Evolutionary conservation across 1,139 yeast genomes (phyloP).

Genomic region (Hansenula sp.): DNA sequence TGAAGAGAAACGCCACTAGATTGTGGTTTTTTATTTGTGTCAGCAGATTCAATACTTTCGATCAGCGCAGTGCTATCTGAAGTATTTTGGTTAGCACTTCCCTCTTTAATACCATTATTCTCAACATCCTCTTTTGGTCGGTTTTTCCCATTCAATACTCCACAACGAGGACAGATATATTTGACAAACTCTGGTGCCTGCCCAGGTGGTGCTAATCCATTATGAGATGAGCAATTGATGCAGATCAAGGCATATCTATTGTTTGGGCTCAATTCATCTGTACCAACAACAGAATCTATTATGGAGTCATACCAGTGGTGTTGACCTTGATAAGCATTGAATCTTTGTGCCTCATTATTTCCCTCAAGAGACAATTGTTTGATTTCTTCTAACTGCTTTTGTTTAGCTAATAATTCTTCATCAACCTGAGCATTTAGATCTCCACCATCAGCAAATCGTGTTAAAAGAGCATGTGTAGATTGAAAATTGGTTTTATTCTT

Average conservation of each 20-base stretch:
- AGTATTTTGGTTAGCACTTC: not conserved
- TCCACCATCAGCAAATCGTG: slow-evolving; percentile 52
- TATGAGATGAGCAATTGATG: slow-evolving; percentile 58
- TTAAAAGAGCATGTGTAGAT: slow-evolving; percentile 68
- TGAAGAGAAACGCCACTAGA: no score
- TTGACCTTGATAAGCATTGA: not conserved
- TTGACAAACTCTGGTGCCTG: slow-evolving; percentile 48
- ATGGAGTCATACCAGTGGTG: slow-evolving; percentile 21
- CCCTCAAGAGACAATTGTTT: slow-evolving; percentile 25
- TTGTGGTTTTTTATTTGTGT: no score
- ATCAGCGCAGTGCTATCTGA: not conserved
- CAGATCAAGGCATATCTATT: slow-evolving; percentile 75
- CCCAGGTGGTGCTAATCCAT: slow-evolving; percentile 82
- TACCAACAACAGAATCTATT: slow-evolving; percentile 59
- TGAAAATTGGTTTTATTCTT: slow-evolving; percentile 77
- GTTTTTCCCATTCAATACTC: slow-evolving; percentile 38
- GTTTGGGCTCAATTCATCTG: slow-evolving; percentile 62
- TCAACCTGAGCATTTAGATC: slow-evolving; percentile 31
- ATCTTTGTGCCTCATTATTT: slow-evolving; percentile 4
- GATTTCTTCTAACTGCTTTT: slow-evolving; percentile 36
- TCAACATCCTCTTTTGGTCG: not conserved
- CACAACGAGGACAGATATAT: slow-evolving; percentile 76
- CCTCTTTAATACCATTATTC: not conserved
- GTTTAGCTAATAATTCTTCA: slow-evolving; percentile 38
- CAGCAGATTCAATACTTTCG: not conserved